Evolutionary conservation across 1,284 basidiomycete genomes (phyloP), one percentile per base, ranked within the genome.

Genomic region (Lentinus polychrous): DNA sequence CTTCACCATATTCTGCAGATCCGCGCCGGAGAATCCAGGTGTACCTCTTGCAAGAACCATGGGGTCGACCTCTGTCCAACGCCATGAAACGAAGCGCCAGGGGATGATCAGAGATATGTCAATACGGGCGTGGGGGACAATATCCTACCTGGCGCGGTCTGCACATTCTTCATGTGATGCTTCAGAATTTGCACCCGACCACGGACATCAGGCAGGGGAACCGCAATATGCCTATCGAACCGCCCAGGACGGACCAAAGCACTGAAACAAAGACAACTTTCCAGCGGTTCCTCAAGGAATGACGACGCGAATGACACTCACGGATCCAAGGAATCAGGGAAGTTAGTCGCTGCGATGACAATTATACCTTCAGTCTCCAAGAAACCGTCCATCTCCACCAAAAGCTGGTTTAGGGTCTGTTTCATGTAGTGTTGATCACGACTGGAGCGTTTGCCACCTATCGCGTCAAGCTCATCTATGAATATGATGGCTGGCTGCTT

Each of bases 311-410:
- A 32, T 44, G 37, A 35, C 36, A 73, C 85, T 63, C 55, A 90
- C 86, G 79, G 81, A 64, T 95, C 92, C 51, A 97, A 72, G 46
- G 86, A 87, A 60, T 95, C 82, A 1, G 94, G 94, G 67, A 96
- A 95, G 67, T 97, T 97, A 46, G 94, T 97, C 4, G 94, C 94
- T 33, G 89, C 93, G 55, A 95, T 91, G 53, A 95, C 88, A 54
- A 96, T 92, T 56, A 96, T 82, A 32, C 93, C 91, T 65, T 96
- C 93, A 36, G 76, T 80, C 61, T 93, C 89, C 62, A 86, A 73
- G 71, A 97, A 97, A 3, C 94, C 94, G 62, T 97, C 94, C 76
- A 97, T 86, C 67, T 97, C 94, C 39, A 94, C 90, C 47, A 97
- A 74, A 15, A 97, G 77, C 68, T 97, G 94, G 61, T 97, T 97